Conservation (phyloP, 2,329 filamentous ascomycete species). For the Ceratocystiopsis minuta region DNA sequence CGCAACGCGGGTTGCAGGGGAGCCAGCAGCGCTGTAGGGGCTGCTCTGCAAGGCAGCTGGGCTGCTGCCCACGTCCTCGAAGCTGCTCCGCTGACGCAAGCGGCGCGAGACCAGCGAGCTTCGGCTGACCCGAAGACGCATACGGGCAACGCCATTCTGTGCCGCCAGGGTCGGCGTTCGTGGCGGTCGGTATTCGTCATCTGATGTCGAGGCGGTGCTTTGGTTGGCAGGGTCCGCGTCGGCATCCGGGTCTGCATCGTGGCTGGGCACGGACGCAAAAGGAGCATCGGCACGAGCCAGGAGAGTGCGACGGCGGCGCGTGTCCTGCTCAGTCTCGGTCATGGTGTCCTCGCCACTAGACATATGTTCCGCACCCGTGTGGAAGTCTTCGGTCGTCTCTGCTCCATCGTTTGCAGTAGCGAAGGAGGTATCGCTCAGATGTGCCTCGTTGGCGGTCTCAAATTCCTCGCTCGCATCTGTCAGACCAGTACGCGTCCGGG, state of each 20-base stretch:
- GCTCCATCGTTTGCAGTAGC: slow-evolving; percentile 58
- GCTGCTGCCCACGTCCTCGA: slow-evolving; percentile 23
- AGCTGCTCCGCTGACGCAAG: slow-evolving; percentile 42
- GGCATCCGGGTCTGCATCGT: not conserved
- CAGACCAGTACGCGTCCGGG: slow-evolving; percentile 13
- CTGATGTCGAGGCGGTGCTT: slow-evolving; percentile 79
- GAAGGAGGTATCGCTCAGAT: slow-evolving; percentile 38
- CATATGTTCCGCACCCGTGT: slow-evolving; percentile 71
- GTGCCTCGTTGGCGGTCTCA: slow-evolving; percentile 62
- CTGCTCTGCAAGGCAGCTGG: slow-evolving; percentile 35
- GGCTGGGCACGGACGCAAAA: too few relatives aligned
- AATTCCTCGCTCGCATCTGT: slow-evolving; percentile 48
- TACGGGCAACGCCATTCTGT: slow-evolving; percentile 29
- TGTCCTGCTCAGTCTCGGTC: slow-evolving; percentile 58
- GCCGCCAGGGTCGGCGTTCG: slow-evolving; percentile 47
- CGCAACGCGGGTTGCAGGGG: slow-evolving; percentile 12
- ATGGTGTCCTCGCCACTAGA: slow-evolving; percentile 53
- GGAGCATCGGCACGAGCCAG: not conserved
- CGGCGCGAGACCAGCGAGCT: slow-evolving; percentile 35
- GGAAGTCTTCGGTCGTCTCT: slow-evolving; percentile 88
- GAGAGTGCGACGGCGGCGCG: slow-evolving; percentile 2
- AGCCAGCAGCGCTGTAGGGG: slow-evolving; percentile 13
- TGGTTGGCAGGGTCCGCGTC: slow-evolving; percentile 25
- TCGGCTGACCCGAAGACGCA: slow-evolving; percentile 54
- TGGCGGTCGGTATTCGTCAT: slow-evolving; percentile 45